Base-by-base conservation (phyloP, 441 rosid species). In the Isatis lusitanica region DNA sequence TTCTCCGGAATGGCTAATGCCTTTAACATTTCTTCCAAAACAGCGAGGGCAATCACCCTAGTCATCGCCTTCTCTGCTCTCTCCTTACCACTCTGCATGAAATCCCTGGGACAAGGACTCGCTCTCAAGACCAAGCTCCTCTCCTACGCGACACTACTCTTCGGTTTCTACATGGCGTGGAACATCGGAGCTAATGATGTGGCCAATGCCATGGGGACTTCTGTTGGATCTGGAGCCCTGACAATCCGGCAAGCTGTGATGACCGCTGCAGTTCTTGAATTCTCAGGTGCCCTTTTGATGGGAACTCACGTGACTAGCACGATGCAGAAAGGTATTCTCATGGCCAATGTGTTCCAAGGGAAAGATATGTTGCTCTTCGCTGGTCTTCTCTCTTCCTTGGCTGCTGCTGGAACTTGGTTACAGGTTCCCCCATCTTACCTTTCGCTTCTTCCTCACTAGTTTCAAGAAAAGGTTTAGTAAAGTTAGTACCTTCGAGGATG, bases 191-290 rank as follows among this genome's bases (percentile, higher is more conserved):
- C 98, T 44, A 96, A 96, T 61, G 98, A 96, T 77, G 97, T 93
- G 74, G 99, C 99, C 7, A 93, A 96, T 83, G 99, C 99, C 31
- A 96, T 96, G 98, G 99, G 99, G 21, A 93, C 98, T 55, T 93
- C 98, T 1, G 97, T 96, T 24, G 99, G 99, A 4, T 96, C 98
- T 0, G 97, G 98, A 36, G 99, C 98, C 4, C 67, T 96, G 63
- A 85, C 84, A 1, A 81, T 93, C 62, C 76, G 92, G 17, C 96
- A 93, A 83, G 98, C 99, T 4, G 99, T 96, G 78, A 35, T 96
- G 51, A 93, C 88, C 3, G 99, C 98, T 3, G 97, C 93, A 7
- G 81, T 93, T 70, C 79, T 96, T 83, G 99, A 96, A 86, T 96
- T 96, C 82, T 90, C 99, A 9, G 97, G 99, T 36, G 99, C 98